Base-by-base conservation (phyloP, 148 eudicot species). In the Nepenthes gracilis region DNA sequence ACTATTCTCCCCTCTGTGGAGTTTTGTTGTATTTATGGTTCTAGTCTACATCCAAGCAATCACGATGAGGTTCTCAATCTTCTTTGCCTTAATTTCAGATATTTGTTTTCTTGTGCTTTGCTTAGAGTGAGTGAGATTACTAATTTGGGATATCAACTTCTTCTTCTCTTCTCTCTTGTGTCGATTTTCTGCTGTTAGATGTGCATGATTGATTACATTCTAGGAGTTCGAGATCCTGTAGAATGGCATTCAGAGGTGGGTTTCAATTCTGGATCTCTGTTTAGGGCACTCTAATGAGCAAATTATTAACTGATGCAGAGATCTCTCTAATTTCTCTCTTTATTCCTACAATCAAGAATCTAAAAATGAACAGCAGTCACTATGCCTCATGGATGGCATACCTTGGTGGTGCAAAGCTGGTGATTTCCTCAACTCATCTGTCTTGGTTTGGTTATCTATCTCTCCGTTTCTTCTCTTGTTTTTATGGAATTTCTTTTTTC, bases 11-110 rank as follows among this genome's bases (percentile, higher is more conserved):
- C 98, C 34, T 89, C 90, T n/a, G 85, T 93, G 38, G 95, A 86
- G 33, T 93, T 93, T 55, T 84, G 95, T 61, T 93, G 95, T 76
- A 68, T 86, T 37, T 93, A 93, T 72, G 99, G 99, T 55, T 93
- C 99, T 59, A 70, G 74, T 53, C 89, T 93, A 64, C 96, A 93
- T 68, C 99, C 96, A 43, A 93, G 81, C 71, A 84, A 86, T 64
- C 54, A 36, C 51, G 89, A 82, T 51, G 66, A 93, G 94, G 96
- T 91, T 68, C 65, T 36, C 53, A 12, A 60, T 67, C 57, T 50
- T 23, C 12, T 60, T 34, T n/a, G 36, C 23, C 23, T 23, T 23
- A 23, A 23, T 23, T 23, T 23, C 23, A 23, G 23, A 23, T 3
- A 7, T 57, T 37, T 58, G 43, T 43, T 12, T 61, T n/a, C 32